A percentile compares a stretch with the other conserved stretches of the same genome.
Evolutionary conservation across 2,329 filamentous ascomycete genomes (phyloP).

Genomic region (Beauveria sp.): DNA sequence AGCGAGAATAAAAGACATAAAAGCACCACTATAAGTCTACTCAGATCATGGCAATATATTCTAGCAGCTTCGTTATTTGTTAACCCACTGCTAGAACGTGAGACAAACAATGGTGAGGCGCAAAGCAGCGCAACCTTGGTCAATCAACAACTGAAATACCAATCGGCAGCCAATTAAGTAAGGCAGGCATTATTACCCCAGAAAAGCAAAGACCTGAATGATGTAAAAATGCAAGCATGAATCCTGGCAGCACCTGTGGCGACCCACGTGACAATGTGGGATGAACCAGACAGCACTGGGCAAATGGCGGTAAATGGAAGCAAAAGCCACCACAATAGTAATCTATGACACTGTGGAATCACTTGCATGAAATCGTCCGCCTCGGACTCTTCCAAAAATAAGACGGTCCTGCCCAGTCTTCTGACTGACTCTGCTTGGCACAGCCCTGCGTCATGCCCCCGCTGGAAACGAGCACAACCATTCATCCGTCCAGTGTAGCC

Average conservation of each 20-base stretch:
- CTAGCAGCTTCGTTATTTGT: too few relatives aligned
- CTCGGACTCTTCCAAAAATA: neutral
- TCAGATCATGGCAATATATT: too few relatives aligned
- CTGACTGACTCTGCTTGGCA: slow-evolving; percentile 5
- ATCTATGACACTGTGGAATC: neutral
- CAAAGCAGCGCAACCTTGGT: neutral
- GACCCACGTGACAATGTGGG: slow-evolving; percentile 8
- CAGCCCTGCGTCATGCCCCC: slow-evolving; percentile 31
- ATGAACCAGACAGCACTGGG: neutral
- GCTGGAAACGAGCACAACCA: slow-evolving; percentile 17
- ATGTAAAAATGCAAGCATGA: neutral
- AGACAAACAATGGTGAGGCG: neutral
- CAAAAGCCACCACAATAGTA: slow-evolving; percentile 1
- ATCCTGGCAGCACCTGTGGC: neutral
- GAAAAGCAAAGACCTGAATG: neutral
- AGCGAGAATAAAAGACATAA: too few relatives aligned
- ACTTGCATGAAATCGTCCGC: neutral
- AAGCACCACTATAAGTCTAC: too few relatives aligned
- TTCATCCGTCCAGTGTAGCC: slow-evolving; percentile 5
- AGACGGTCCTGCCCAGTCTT: neutral
- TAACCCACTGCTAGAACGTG: neutral
- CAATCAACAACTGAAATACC: neutral
- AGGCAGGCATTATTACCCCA: neutral
- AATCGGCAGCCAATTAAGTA: neutral
- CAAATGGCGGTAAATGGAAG: slow-evolving; percentile 1